phyloP scores from a whole-genome alignment of 805 yeast genomes.

The Candida ulmi region DNA sequence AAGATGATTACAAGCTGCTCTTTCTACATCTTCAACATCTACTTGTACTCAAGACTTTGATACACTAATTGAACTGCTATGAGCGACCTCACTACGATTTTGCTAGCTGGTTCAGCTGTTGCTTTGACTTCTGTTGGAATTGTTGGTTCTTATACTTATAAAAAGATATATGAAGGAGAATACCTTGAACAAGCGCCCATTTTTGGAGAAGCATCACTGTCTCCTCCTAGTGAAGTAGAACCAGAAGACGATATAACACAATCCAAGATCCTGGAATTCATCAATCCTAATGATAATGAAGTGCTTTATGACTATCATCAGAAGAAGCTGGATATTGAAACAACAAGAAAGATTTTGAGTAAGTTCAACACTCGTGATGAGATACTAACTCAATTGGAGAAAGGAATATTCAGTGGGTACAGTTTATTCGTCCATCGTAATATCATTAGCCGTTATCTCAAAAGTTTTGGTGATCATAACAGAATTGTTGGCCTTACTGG shows the following conservation, averaged over 20 bases:
- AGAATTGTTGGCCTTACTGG: constrained; percentile 15
- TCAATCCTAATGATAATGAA: constrained; percentile 14
- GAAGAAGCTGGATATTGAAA: constrained; percentile 11
- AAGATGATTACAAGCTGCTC: no score
- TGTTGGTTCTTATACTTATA: background rate
- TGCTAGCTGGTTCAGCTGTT: constrained; percentile 3
- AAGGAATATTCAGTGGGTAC: constrained; percentile 18
- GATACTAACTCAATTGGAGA: constrained; percentile 14
- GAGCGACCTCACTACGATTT: no score
- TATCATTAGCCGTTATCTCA: constrained; percentile 15
- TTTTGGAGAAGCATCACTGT: background rate
- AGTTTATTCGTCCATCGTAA: constrained; percentile 19
- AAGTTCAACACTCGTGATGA: constrained; percentile 19
- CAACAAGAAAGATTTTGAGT: constrained; percentile 9
- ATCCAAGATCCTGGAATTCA: constrained; percentile 4
- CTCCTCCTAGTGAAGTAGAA: constrained; percentile 5
- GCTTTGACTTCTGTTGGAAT: constrained; percentile 5
- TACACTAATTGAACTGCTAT: no score
- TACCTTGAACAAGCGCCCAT: constrained; percentile 14
- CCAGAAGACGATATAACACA: constrained; percentile 7
- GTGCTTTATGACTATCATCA: constrained; percentile 16
- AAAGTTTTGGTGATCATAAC: constrained; percentile 6
- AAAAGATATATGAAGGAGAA: constrained; percentile 10
- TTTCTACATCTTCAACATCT: no score
- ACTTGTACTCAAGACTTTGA: no score